Evolutionary conservation across 2,329 filamentous ascomycete species (phyloP).

Genomic region (Aspergillus chevalieri): DNA sequence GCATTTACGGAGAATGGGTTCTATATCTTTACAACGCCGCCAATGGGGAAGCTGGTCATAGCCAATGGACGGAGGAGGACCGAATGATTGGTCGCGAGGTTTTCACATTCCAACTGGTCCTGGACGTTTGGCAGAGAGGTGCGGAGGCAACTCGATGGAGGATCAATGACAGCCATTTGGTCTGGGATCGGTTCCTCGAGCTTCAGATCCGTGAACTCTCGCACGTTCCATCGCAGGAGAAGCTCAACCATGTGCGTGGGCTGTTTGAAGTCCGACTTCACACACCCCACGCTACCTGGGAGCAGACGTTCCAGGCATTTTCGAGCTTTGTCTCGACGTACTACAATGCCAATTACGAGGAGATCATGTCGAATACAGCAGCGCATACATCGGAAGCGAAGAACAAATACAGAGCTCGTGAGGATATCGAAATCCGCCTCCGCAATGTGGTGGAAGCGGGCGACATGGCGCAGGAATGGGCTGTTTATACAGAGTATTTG

Average conservation of each 20-base stretch:
- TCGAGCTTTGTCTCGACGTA: conserved; percentile 56
- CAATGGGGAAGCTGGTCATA: conserved; percentile 35
- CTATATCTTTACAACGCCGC: conserved; percentile 50
- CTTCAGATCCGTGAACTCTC: conserved; percentile 50
- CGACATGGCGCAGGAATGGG: conserved; percentile 50
- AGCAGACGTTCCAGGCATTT: conserved; percentile 53
- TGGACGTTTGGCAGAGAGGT: conserved; percentile 52
- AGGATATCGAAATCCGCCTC: conserved; percentile 50
- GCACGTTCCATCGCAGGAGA: conserved; percentile 42
- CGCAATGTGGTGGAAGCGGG: conserved; percentile 46
- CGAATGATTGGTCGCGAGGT: conserved; percentile 52
- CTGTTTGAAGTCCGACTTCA: conserved; percentile 52
- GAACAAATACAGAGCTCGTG: conserved; percentile 47
- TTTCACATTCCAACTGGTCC: conserved; percentile 51
- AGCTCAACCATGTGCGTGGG: conserved; percentile 43
- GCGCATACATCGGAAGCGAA: conserved; percentile 49
- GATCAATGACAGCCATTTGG: conserved; percentile 54
- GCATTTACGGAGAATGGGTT: conserved; percentile 58
- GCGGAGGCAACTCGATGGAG: conserved; percentile 54
- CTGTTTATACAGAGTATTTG: conserved; percentile 61
- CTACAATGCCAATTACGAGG: conserved; percentile 50
- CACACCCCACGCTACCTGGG: conserved; percentile 55
- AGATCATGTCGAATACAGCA: conserved; percentile 52
- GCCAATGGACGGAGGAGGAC: conserved; percentile 51
- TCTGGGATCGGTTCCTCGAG: conserved; percentile 58